These are phyloP conservation scores for Amoeboaphelidium protococcarum DNA, from an alignment of 371 early-diverging fungal species.

Conservation along the genomic window DNA sequence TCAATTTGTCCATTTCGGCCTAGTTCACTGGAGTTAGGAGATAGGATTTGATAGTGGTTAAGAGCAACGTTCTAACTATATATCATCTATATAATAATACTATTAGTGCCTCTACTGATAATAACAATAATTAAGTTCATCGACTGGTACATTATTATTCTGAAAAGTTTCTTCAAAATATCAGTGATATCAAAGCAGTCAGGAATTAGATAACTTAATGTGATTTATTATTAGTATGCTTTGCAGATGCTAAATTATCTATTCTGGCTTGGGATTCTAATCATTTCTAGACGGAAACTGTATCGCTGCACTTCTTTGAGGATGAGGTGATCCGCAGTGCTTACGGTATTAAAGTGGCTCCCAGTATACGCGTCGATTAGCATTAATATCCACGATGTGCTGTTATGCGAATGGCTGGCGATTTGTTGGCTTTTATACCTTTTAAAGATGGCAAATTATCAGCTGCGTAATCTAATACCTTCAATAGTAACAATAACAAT, in stretches of 20 bases:
- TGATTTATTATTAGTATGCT: background rate
- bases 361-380: conserved; percentile 15
- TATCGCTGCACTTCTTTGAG: background rate
- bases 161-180: no score
- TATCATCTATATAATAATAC: no score
- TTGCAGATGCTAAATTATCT: background rate
- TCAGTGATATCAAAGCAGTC: no score
- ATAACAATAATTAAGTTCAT: no score
- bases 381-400: conserved; percentile 55
- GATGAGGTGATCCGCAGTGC: background rate
- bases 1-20: no score
- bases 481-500: background rate
- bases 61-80: no score
- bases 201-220: no score
- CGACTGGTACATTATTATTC: no score
- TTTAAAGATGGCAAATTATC: conserved; percentile 15
- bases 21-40: no score
- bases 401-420: conserved; percentile 50
- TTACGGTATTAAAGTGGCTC: conserved; percentile 1
- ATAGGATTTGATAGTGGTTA: no score
- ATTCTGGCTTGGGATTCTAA: background rate
- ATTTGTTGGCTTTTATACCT: conserved; percentile 70
- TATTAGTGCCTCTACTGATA: no score
- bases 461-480: background rate
- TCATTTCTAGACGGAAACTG: background rate